Conservation (phyloP, 2,329 filamentous ascomycete species). For the Pseudonectria foliicola region DNA sequence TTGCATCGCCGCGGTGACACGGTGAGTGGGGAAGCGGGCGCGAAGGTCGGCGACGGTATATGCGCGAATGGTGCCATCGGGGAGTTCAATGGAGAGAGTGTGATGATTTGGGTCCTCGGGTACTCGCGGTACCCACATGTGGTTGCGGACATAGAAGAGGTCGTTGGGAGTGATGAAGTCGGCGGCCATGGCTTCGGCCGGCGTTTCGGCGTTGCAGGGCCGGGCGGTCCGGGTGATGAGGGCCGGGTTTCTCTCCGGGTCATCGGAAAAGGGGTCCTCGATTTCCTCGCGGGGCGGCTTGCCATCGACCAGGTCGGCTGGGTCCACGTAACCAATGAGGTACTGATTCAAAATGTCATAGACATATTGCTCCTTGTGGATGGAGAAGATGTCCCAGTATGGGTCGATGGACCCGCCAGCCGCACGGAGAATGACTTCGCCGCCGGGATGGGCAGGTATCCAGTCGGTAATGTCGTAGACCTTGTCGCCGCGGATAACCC, state of each 20-base stretch:
- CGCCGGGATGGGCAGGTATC: constrained; percentile 58
- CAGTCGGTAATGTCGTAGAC: constrained; percentile 68
- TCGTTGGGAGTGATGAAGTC: constrained; percentile 48
- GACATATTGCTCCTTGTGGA: constrained; percentile 59
- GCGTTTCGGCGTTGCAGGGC: constrained; percentile 57
- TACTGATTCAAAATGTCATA: constrained; percentile 59
- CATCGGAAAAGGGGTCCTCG: constrained; percentile 53
- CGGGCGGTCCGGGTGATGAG: constrained; percentile 46
- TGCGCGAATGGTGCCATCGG: constrained; percentile 43
- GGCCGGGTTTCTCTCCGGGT: constrained; percentile 44
- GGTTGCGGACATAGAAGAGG: constrained; percentile 54
- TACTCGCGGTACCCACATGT: constrained; percentile 55
- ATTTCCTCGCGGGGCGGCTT: constrained; percentile 44
- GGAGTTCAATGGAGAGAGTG: constrained; percentile 46
- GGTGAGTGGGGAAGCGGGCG: constrained; percentile 40
- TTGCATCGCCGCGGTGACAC: constrained; percentile 49
- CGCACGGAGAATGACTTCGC: constrained; percentile 60
- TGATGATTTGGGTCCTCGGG: constrained; percentile 32
- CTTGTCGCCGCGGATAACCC: constrained; percentile 57
- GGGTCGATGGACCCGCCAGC: constrained; percentile 58
- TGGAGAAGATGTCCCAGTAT: constrained; percentile 65
- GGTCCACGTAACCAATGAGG: constrained; percentile 54
- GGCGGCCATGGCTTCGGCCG: constrained; percentile 37
- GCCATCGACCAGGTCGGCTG: constrained; percentile 51
- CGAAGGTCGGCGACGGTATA: constrained; percentile 51